Percentiles rank a stretch among this genome's conserved stretches.
Conservation (phyloP, 345 rosid genomes). For the Kandelia obovata region DNA sequence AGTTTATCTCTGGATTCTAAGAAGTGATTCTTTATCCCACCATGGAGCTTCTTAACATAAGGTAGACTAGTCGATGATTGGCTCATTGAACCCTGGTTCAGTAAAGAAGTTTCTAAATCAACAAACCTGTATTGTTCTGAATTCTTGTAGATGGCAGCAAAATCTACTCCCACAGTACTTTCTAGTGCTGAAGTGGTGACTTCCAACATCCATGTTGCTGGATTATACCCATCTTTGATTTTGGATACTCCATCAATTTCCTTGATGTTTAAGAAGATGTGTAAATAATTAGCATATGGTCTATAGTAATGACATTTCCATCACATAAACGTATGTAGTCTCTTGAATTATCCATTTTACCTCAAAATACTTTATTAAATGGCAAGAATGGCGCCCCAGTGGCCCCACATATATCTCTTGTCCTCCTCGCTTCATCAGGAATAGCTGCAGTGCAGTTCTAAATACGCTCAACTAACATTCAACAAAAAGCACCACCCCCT, state of each 20-base stretch:
- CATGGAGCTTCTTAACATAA: background rate
- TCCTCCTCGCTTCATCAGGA: constrained; percentile 71
- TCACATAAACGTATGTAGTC: background rate
- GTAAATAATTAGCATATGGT: background rate
- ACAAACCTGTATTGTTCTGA: constrained; percentile 40
- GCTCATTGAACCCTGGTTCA: background rate
- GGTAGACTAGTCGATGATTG: background rate
- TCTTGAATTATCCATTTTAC: constrained; percentile 24
- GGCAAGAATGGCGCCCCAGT: constrained; percentile 57
- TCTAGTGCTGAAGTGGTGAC: constrained; percentile 39
- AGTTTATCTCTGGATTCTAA: background rate
- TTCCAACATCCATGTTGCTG: constrained; percentile 66
- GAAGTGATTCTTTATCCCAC: background rate
- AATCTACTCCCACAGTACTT: constrained; percentile 29
- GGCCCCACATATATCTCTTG: constrained; percentile 77
- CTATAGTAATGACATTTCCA: too few species aligned
- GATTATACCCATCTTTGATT: constrained; percentile 48
- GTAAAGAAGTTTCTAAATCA: background rate
- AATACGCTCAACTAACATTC: background rate
- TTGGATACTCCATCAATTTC: constrained; percentile 36
- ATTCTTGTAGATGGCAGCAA: constrained; percentile 36
- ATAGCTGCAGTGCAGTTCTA: constrained; percentile 37
- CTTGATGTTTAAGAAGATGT: constrained; percentile 23
- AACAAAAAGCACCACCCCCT: background rate
- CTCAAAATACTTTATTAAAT: constrained; percentile 63